phyloP scores from a whole-genome alignment of 2,329 filamentous ascomycete genomes.

The Macrophomina tecta region DNA sequence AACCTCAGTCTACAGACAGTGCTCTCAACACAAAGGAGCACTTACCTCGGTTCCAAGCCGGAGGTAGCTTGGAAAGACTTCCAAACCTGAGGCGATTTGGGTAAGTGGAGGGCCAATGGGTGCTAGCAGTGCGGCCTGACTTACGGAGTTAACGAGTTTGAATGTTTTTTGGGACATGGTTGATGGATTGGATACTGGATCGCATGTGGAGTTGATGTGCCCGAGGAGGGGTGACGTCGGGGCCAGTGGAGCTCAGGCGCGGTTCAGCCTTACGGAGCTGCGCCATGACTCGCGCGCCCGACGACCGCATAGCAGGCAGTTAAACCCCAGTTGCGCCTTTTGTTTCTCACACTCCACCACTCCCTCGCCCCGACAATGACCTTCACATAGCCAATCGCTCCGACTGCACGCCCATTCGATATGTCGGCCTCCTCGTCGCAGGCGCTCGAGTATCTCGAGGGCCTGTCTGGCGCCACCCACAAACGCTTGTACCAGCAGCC shows the following conservation, averaged over 20 bases:
- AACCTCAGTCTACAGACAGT: slow-evolving; percentile 4
- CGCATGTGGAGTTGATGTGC: background rate
- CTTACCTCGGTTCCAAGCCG: slow-evolving; percentile 84
- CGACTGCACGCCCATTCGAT: slow-evolving; percentile 46
- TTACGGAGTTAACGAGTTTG: slow-evolving; percentile 69
- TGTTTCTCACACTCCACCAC: slow-evolving; percentile 8
- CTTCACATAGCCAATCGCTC: slow-evolving; percentile 32
- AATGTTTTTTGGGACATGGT: slow-evolving; percentile 51
- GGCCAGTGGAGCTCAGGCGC: background rate
- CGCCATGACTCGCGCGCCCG: slow-evolving; percentile 6
- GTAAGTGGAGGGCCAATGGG: slow-evolving; percentile 30
- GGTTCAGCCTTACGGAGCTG: slow-evolving; percentile 14
- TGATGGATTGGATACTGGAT: background rate
- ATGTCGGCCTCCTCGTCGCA: slow-evolving; percentile 65
- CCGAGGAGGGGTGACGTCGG: slow-evolving; percentile 20
- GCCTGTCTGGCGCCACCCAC: slow-evolving; percentile 87
- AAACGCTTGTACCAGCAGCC: slow-evolving; percentile 93
- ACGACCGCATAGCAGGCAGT: background rate
- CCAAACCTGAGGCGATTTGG: slow-evolving; percentile 66
- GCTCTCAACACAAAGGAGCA: background rate
- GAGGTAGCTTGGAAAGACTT: slow-evolving; percentile 86
- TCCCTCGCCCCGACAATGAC: slow-evolving; percentile 39
- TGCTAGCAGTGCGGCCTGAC: slow-evolving; percentile 33
- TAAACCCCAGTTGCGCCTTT: background rate
- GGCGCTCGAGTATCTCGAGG: slow-evolving; percentile 89